These are phyloP conservation scores for Schizosaccharomyces octosporus DNA, from an alignment of 805 yeast species.

Conservation along the genomic window DNA sequence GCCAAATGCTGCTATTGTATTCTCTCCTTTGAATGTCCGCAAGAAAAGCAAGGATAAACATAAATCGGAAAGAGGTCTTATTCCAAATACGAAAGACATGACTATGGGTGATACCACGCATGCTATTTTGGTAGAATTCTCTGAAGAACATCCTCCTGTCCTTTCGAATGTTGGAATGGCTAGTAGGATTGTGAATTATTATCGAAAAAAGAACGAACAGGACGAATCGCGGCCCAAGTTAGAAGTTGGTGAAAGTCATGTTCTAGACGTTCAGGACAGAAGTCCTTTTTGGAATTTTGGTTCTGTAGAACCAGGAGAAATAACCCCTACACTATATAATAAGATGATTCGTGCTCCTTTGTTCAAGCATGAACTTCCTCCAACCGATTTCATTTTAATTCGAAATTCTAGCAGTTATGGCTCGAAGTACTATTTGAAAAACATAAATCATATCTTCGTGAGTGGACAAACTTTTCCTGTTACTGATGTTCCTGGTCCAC, in stretches of 20 bases:
- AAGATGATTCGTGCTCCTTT: conserved; percentile 82
- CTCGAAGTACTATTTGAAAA: conserved; percentile 42
- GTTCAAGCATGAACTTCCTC: conserved; percentile 54
- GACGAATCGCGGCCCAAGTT: conserved; percentile 73
- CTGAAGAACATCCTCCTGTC: conserved; percentile 68
- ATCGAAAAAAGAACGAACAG: conserved; percentile 57
- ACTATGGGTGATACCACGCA: conserved; percentile 66
- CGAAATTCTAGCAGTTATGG: conserved; percentile 48
- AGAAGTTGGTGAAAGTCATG: conserved; percentile 81
- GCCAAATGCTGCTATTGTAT: conserved; percentile 53
- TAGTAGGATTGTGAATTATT: conserved; percentile 73
- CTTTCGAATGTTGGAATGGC: conserved; percentile 89
- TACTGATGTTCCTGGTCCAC: conserved; percentile 90
- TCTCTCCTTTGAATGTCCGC: conserved; percentile 33
- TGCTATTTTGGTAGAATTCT: conserved; percentile 59
- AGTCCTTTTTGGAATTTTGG: conserved; percentile 98
- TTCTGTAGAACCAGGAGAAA: conserved; percentile 77
- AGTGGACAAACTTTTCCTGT: conserved; percentile 89
- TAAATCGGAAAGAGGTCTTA: conserved; percentile 32
- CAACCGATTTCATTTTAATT: conserved; percentile 61
- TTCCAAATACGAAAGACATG: conserved; percentile 45
- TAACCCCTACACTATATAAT: conserved; percentile 82
- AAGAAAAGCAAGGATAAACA: conserved; percentile 77
- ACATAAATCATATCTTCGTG: conserved; percentile 46
- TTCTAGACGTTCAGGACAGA: conserved; percentile 82